phyloP scores from a whole-genome alignment of 192 early-diverging fungal species.

The Backusella westeae region DNA sequence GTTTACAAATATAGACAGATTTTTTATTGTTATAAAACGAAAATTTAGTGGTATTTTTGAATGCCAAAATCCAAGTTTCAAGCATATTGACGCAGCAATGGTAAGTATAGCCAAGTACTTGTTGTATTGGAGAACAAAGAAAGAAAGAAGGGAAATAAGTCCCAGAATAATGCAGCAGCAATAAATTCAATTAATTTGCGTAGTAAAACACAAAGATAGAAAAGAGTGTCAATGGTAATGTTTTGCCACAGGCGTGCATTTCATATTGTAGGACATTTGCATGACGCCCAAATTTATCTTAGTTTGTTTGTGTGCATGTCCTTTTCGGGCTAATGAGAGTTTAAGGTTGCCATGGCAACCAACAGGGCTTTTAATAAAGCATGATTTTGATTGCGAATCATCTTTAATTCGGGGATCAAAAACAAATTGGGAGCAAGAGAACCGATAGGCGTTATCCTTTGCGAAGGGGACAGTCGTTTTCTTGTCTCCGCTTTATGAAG shows the following conservation, averaged over 20 bases:
- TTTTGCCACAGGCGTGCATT: not conserved
- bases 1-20: no score
- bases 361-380: not conserved
- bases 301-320: not conserved
- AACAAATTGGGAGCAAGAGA: conserved; percentile 9
- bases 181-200: no score
- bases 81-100: no score
- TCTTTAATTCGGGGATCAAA: not conserved
- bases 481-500: conserved; percentile 6
- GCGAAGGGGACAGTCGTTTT: conserved; percentile 1
- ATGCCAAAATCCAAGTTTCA: no score
- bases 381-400: not conserved
- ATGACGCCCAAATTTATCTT: not conserved
- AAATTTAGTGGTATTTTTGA: no score
- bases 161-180: no score
- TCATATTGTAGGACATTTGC: not conserved
- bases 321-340: not conserved
- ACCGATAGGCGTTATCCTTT: not conserved
- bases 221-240: not conserved
- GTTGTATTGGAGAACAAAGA: no score
- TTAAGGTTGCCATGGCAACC: conserved; percentile 8
- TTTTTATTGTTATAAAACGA: no score
- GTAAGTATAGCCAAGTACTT: no score
- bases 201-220: not conserved
- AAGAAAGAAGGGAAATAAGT: no score